Evolutionary conservation across 164 flowering plant species (phyloP).

Genomic region (Dillenia suffruticosa): DNA sequence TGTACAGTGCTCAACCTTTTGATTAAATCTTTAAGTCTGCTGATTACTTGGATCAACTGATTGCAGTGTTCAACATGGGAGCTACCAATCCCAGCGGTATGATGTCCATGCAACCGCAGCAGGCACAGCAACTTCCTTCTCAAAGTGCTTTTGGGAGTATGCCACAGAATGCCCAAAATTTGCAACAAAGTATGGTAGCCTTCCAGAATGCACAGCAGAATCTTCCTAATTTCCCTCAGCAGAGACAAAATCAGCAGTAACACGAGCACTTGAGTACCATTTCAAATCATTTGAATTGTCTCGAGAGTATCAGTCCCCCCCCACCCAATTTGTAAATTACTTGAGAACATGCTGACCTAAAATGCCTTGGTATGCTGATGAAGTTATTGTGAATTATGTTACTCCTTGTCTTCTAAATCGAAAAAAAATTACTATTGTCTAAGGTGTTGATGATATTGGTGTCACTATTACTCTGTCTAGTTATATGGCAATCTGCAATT

Average conservation of each 20-base stretch:
- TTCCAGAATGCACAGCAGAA: conserved; percentile 60
- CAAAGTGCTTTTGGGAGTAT: conserved; percentile 77
- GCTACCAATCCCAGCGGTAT: conserved; percentile 47
- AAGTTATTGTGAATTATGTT: too few species aligned
- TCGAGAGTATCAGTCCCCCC: too few species aligned
- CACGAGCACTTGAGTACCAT: not conserved
- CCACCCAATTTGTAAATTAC: too few species aligned
- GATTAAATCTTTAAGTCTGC: not conserved
- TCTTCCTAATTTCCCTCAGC: conserved; percentile 66
- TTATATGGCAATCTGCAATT: too few species aligned
- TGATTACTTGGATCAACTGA: not conserved
- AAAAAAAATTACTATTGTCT: too few species aligned
- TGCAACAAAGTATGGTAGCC: conserved; percentile 59
- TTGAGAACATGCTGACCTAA: too few species aligned
- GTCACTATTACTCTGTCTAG: too few species aligned
- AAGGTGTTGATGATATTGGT: too few species aligned
- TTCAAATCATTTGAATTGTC: too few species aligned
- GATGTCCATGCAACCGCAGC: conserved; percentile 61
- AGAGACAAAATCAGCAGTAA: conserved; percentile 66
- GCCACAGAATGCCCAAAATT: conserved; percentile 54
- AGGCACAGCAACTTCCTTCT: conserved; percentile 43
- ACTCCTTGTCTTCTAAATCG: too few species aligned
- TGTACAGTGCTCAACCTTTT: not conserved
- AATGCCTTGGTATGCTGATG: too few species aligned
- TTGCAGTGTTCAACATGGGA: conserved; percentile 87